Evolutionary conservation across 768 basidiomycete genomes (phyloP), one percentile per base, ranked within the genome.

Genomic region (Holtermanniella nyarrowii): DNA sequence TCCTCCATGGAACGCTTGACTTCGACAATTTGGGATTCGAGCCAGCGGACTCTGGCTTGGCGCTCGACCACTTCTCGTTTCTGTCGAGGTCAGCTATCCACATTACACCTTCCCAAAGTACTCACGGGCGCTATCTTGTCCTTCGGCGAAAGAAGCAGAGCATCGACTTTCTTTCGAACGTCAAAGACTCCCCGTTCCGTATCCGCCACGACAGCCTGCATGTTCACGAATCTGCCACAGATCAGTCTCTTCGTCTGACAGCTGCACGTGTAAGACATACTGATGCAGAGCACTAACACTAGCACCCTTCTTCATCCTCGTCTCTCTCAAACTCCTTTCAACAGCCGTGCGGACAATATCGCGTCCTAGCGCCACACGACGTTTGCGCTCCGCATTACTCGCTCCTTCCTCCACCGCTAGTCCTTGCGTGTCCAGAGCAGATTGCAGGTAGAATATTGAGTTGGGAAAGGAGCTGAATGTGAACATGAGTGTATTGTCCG

Each of bases 21-120:
- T 4, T 62, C 64, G 14, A 64, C 68, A 41, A 73, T 73, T 60
- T 77, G 72, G 42, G 74, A 72, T 54, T 73, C 70, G n/a, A 82
- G 70, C 60, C 76, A 76, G 43, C 75, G 72, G 23, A 86, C 69
- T 56, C 74, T 76, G 53, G 76, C 76, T 61, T 82, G 75, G 31
- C 81, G 78, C 68, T 87, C 81, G 41, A 79, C 80, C 45, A 81
- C 73, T 68, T 87, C 82, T 40, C 84, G 81, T 57, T 74, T 77
- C 86, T 86, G 70, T 62, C 53, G 23, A 39, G 39, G 20, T 7
- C 7, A 20, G 13, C 11, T 14, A n/a, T 3, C 3, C 58, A 67
- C 62, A 52, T 65, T 56, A 66, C 63, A 48, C 60, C 64, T 62
- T 72, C 21, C 13, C 11, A 23, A 83, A 73, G 14, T 78, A 79